Base-by-base conservation (phyloP, 768 basidiomycete genomes). In the Termitomyces sp. region DNA sequence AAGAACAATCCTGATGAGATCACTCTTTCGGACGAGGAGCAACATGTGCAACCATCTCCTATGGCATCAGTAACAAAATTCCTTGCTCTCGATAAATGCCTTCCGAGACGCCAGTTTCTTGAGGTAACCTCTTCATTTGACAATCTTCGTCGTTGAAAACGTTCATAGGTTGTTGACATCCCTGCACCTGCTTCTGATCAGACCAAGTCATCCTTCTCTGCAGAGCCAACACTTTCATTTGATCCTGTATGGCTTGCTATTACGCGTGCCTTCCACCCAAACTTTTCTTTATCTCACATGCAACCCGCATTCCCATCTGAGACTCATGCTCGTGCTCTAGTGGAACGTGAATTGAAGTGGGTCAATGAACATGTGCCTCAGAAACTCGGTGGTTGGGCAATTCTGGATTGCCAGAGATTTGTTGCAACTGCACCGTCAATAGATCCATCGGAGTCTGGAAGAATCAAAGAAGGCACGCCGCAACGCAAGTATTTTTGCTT, bases 171-270 rank as follows among this genome's bases (percentile, higher is more conserved):
- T 9, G 68, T 94, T 45, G 91, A 95, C 53, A 69, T 92, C 24
- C 73, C 77, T 5, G 63, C 65, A 45, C 59, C 69, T 1, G 60
- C 63, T 51, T 42, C 42, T 52, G 54, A 67, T 53, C 55, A 58
- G 26, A 40, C 49, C 53, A 36, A 54, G 33, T 47, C 49, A 10
- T 54, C 32, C 24, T 28, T 47, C 24, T 18, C 50, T 26, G 16
- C 35, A 38, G 24, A 16, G 36, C 79, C 81, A 5, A 61, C 58
- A 0, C 65, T 98, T 20, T 78, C 80, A 14, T 97, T 83, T 70
- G 94, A 98, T 65, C 86, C 87, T 0, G 86, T 93, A 68, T 99
- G 97, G 97, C 84, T 98, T 48, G 94, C 94, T 0, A 93, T 99
- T 65, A 86, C 85, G 5, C 88, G 91, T 7, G 93, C 92, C 0